Base-by-base conservation (phyloP, 257 asterid species). In the Gynochthodes officinalis region DNA sequence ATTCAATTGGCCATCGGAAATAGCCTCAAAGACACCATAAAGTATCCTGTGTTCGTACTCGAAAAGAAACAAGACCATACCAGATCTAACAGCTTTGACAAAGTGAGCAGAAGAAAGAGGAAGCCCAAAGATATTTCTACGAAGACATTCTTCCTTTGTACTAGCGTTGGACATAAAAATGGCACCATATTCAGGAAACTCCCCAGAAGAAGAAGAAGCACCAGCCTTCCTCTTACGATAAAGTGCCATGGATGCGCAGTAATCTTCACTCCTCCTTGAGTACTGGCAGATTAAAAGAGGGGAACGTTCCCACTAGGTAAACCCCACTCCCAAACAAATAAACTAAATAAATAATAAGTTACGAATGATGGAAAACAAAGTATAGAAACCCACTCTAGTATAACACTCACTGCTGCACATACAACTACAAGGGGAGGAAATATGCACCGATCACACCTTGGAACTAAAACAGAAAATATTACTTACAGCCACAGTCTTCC, bases 141-240 rank as follows among this genome's bases (percentile, higher is more conserved):
- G 5, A 52, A 69, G 35, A 25, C 73, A 69, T 69, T 69, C 73
- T n/a, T 52, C 11, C 46, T n/a, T 69, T 11, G 73, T 69, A 33
- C 64, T 59, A 15, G 50, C 35, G 23, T 64, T 69, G 6, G 73
- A 69, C 50, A 69, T 52, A 42, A 69, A 69, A 35, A 69, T 69
- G 23, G 73, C 73, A 21, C 73, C 64, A 10, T 5, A 27, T 52
- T 69, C 73, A n/a, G 73, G 73, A 69, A 52, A n/a, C 32, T 69
- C 63, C 7, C 35, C 64, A 52, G 1, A 9, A 33, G 61, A 19
- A 4, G 27, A 15, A 61, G 5, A 4, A 60, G 65, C 13, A 60
- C 0, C 5, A 10, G 68, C 32, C 49, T 63, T 37, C 49, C 68
- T 68, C 62, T 33, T 68, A 8, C 33, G 7, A 33, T 14, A 12